Percentiles rank a stretch among this genome's conserved stretches.
These are phyloP conservation scores for Tolypocladium ophioglossoides DNA, from an alignment of 2,329 filamentous ascomycete species.

Conservation along the genomic window DNA sequence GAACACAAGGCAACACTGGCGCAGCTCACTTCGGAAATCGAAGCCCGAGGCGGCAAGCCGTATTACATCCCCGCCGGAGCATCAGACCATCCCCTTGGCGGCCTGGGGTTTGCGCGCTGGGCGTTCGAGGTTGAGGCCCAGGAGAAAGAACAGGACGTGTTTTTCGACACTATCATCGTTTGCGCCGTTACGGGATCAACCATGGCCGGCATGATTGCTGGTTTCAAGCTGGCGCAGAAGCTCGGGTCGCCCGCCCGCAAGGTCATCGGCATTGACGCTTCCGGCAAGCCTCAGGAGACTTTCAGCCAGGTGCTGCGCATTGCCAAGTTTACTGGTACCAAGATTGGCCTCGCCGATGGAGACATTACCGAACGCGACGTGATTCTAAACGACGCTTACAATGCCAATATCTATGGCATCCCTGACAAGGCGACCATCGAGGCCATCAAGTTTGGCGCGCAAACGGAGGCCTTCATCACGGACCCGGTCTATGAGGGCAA, in stretches of 20 bases:
- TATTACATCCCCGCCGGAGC: constrained; percentile 66
- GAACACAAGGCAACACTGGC: constrained; percentile 54
- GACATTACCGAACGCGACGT: constrained; percentile 55
- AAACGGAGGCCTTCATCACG: constrained; percentile 62
- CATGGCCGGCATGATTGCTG: constrained; percentile 61
- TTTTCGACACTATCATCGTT: constrained; percentile 58
- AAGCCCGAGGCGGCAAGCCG: constrained; percentile 43
- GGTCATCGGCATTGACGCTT: constrained; percentile 54
- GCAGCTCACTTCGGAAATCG: constrained; percentile 41
- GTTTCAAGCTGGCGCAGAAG: constrained; percentile 53
- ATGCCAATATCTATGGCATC: constrained; percentile 58
- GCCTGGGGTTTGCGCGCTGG: constrained; percentile 60
- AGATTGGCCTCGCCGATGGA: constrained; percentile 48
- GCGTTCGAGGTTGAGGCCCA: constrained; percentile 58
- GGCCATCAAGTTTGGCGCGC: constrained; percentile 57
- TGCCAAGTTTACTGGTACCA: constrained; percentile 49
- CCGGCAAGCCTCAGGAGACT: constrained; percentile 38
- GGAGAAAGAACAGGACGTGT: constrained; percentile 48
- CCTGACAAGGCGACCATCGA: constrained; percentile 55
- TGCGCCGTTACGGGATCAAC: constrained; percentile 64
- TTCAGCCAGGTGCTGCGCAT: constrained; percentile 57
- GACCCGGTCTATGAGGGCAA: constrained; percentile 72
- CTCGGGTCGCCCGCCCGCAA: constrained; percentile 33
- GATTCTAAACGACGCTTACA: constrained; percentile 46
- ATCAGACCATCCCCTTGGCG: constrained; percentile 59